Evolutionary conservation across 768 basidiomycete genomes (phyloP), one percentile per base, ranked within the genome.

Genomic region (Tylopilus sp.): DNA sequence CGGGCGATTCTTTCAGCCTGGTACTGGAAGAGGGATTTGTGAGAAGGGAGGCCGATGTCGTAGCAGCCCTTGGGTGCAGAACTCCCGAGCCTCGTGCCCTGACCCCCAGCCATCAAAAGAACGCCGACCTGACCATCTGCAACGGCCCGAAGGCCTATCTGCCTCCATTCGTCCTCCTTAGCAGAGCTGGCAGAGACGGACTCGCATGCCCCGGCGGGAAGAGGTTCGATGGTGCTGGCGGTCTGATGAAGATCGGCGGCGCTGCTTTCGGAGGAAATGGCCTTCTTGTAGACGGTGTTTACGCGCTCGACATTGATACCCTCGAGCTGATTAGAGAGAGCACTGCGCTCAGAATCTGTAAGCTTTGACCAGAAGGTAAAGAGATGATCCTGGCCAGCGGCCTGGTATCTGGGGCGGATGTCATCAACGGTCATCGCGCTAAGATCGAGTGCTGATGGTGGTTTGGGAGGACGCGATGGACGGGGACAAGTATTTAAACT

Each of bases 61-160:
- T 98, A 98, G 76, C 95, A 97, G 6, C 97, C 97, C 68, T 99
- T 99, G 21, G 97, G 97, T 6, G 89, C 89, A 28, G 80, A 82
- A 64, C 90, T 93, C 28, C 97, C 97, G 38, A 99, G 75, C 50
- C 97, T 80, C 19, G 95, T 97, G 14, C 97, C 97, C 73, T 99
- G 97, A 1, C 97, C 97, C 36, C 97, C 97, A 9, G 97, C 97
- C 89, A 99, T 92, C 61, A 99, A 81, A 42, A 99, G 78, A 11
- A 98, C 95, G n/a, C 86, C 97, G 34, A 98, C 94, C 61, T 92
- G 76, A 55, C 92, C 87, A 31, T 80, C 72, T 17, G 86, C 80
- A 64, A 98, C 84, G 43, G 96, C 94, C 36, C 83, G 73, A 34
- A 98, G 75, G 30, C 97, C 97, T 41, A 79, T 77, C 13, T 72